Base-by-base conservation (phyloP, 1,139 yeast genomes). In the Candida dubliniensis region DNA sequence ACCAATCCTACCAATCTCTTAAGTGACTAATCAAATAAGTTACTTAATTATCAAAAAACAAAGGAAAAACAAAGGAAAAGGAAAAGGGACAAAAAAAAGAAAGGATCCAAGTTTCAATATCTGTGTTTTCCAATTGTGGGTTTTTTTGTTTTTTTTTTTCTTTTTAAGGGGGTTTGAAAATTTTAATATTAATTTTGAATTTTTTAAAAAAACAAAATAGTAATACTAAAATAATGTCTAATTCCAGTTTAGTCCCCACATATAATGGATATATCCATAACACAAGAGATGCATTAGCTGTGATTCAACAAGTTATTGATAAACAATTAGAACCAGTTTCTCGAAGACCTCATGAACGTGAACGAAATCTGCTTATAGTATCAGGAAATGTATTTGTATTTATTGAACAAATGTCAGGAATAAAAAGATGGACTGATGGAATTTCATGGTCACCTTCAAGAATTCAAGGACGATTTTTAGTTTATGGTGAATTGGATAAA, bases 401-500 rank as follows among this genome's bases (percentile, higher is more conserved):
- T 58, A 79, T 87, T 42, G 96, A 90, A 61, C 89, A 86, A 52
- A 74, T 77, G 15, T 82, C 93, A 0, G 93, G 95, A 1, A 89
- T 90, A 49, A 87, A 87, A 61, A 71, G 97, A 44, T 90, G 97
- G 97, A 90, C 97, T 0, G 97, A 90, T 59, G 96, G 97, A 12
- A 80, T 87, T 15, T 76, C 91, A 10, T 90, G 97, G 97, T 82
- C 91, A 1, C 96, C 97, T 0, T 84, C 95, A 2, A 70, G 97
- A 42, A 88, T 90, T 27, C 71, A 88, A 35, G 96, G 96, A 3
- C 73, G 95, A 46, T 90, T 90, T 54, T 69, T 90, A 34, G 84
- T 90, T 8, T 90, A 90, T 62, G 76, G 96, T 35, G 95, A 87
- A 61, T 67, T 87, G 43, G 90, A 87, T 55, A 77, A 79, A 52